Conservation (phyloP, 495 filamentous ascomycete genomes). For the Achaetomiella virescens region DNA sequence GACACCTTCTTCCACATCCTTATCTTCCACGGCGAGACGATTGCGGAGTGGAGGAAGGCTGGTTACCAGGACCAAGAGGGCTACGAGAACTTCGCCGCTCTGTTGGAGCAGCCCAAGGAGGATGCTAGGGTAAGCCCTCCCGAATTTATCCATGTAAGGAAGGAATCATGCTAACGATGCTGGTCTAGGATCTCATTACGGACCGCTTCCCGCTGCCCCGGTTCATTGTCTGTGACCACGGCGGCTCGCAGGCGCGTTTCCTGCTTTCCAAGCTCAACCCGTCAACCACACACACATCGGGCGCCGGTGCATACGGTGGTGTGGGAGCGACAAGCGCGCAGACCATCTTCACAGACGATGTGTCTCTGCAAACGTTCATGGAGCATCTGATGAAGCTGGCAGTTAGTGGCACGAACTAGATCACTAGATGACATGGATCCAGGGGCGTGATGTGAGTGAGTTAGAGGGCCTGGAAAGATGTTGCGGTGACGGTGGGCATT, state of each 20-base stretch:
- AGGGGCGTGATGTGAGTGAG: neutral
- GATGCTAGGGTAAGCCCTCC: slow-evolving; percentile 72
- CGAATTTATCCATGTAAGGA: neutral
- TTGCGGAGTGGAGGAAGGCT: slow-evolving; percentile 97
- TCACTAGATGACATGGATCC: neutral
- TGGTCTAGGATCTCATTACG: slow-evolving; percentile 80
- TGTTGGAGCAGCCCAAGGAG: slow-evolving; percentile 94
- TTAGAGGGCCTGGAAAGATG: neutral
- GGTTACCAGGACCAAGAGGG: slow-evolving; percentile 98
- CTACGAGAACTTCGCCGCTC: slow-evolving; percentile 88
- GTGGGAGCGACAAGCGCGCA: slow-evolving; percentile 80
- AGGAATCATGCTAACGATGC: neutral
- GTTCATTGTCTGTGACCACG: slow-evolving; percentile 98
- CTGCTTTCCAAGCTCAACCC: slow-evolving; percentile 96
- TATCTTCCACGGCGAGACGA: slow-evolving; percentile 97
- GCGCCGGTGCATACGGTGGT: slow-evolving; percentile 72
- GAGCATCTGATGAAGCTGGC: slow-evolving; percentile 96
- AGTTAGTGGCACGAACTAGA: slow-evolving; percentile 51
- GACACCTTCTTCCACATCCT: slow-evolving; percentile 99
- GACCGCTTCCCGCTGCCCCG: slow-evolving; percentile 96
- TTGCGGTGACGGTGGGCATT: neutral
- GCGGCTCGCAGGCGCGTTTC: slow-evolving; percentile 97
- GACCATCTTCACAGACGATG: slow-evolving; percentile 99
- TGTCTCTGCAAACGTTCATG: slow-evolving; percentile 98
- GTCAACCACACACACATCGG: slow-evolving; percentile 93